A percentile compares a stretch with the other conserved stretches of the same genome.
These are phyloP conservation scores for Fusarium cicatricum DNA, from an alignment of 2,329 filamentous ascomycete species.

Conservation along the genomic window DNA sequence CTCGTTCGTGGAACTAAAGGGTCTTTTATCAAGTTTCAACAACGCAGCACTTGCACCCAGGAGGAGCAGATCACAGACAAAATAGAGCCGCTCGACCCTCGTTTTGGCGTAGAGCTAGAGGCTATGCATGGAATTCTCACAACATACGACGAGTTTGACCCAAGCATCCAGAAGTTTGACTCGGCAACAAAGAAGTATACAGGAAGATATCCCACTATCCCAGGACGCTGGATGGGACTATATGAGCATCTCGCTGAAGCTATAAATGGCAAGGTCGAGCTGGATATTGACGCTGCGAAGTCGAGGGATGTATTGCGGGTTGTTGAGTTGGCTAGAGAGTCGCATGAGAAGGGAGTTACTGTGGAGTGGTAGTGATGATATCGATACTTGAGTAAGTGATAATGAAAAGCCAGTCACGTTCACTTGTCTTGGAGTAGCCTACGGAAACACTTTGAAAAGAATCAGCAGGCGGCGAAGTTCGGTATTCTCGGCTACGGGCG, in stretches of 20 bases:
- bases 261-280: constrained; percentile 48
- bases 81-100: constrained; percentile 19
- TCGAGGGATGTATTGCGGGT: constrained; percentile 50
- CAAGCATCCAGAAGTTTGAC: constrained; percentile 43
- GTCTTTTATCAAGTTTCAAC: constrained; percentile 55
- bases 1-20: constrained; percentile 34
- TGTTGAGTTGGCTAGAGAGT: constrained; percentile 52
- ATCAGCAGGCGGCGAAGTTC: no score
- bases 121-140: constrained; percentile 42
- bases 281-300: constrained; percentile 51
- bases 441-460: no score
- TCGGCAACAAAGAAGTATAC: constrained; percentile 45
- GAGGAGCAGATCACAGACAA: constrained; percentile 33
- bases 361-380: constrained; percentile 41
- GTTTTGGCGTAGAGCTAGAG: constrained; percentile 33
- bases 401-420: no score
- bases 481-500: no score
- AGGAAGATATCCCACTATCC: constrained; percentile 50
- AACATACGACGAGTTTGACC: constrained; percentile 49
- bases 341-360: constrained; percentile 44
- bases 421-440: no score
- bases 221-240: constrained; percentile 50
- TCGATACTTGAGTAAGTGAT: no score
- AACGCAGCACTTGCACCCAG: constrained; percentile 46
- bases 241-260: constrained; percentile 52